Conservation (phyloP, 768 basidiomycete genomes). For the Pisolithus albus region DNA sequence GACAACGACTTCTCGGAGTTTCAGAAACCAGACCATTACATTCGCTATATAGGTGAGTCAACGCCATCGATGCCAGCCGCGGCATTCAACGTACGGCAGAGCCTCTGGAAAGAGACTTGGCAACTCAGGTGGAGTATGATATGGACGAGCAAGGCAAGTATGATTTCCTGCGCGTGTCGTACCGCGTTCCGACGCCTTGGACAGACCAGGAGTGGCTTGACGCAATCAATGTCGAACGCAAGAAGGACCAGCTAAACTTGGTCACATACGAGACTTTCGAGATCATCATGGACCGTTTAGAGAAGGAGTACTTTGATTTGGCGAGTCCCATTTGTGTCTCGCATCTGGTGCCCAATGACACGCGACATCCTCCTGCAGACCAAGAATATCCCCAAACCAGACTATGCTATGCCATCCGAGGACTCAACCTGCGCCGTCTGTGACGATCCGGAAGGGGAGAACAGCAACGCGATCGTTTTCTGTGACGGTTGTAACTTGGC, state of each 20-base stretch:
- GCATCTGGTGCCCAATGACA: neutral
- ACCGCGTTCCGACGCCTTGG: neutral
- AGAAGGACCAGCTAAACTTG: conserved; percentile 60
- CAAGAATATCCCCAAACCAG: conserved; percentile 87
- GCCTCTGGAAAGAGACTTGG: conserved; percentile 87
- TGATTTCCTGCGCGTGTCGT: neutral
- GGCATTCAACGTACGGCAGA: conserved; percentile 40
- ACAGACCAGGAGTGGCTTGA: conserved; percentile 95
- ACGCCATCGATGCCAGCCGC: neutral
- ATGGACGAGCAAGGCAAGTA: conserved; percentile 95
- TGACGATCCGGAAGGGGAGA: conserved; percentile 97
- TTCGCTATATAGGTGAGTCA: conserved; percentile 77
- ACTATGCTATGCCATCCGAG: conserved; percentile 83
- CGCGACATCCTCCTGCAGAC: conserved; percentile 44
- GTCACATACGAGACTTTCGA: conserved; percentile 87
- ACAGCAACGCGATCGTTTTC: conserved; percentile 97
- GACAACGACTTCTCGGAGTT: conserved; percentile 69
- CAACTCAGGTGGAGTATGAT: conserved; percentile 94
- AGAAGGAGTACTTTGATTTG: conserved; percentile 99
- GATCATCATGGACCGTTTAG: conserved; percentile 93
- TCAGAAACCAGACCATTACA: conserved; percentile 74
- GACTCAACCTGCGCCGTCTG: conserved; percentile 96
- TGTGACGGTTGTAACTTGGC: conserved; percentile 99
- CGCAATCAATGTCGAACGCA: conserved; percentile 71
- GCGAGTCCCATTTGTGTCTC: conserved; percentile 38